Conservation (phyloP, 441 rosid species). For the Hura crepitans region DNA sequence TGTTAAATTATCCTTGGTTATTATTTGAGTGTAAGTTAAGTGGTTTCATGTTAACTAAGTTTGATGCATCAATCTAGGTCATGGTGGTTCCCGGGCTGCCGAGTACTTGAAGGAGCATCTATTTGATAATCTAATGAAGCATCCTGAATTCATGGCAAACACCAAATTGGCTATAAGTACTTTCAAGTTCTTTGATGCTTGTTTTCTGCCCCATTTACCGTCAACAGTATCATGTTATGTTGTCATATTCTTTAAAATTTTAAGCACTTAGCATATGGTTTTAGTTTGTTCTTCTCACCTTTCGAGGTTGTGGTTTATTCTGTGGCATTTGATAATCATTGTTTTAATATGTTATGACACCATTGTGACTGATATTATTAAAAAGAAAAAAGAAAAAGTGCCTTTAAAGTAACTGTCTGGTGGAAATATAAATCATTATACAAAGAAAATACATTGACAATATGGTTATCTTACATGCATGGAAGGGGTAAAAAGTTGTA, state of each 20-base stretch:
- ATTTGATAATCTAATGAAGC: slow-evolving; percentile 83
- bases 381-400: background rate
- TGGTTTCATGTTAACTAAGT: slow-evolving; percentile 1
- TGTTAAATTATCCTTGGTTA: background rate
- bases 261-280: background rate
- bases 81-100: slow-evolving; percentile 98
- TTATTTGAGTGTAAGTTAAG: background rate
- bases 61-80: slow-evolving; percentile 48
- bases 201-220: background rate
- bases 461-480: background rate
- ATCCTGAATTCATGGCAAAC: slow-evolving; percentile 72
- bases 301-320: background rate
- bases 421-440: background rate
- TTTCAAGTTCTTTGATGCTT: slow-evolving; percentile 24
- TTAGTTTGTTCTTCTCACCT: background rate
- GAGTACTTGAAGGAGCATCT: slow-evolving; percentile 90
- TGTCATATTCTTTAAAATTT: background rate
- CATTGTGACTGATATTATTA: background rate
- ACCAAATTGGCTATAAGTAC: slow-evolving; percentile 79
- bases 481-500: background rate
- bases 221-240: slow-evolving; percentile 13
- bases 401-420: background rate
- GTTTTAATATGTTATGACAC: background rate
- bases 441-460: background rate
- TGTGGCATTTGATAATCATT: background rate